Conservation (phyloP, 2,329 filamentous ascomycete genomes). For the Colletotrichum liriopes region DNA sequence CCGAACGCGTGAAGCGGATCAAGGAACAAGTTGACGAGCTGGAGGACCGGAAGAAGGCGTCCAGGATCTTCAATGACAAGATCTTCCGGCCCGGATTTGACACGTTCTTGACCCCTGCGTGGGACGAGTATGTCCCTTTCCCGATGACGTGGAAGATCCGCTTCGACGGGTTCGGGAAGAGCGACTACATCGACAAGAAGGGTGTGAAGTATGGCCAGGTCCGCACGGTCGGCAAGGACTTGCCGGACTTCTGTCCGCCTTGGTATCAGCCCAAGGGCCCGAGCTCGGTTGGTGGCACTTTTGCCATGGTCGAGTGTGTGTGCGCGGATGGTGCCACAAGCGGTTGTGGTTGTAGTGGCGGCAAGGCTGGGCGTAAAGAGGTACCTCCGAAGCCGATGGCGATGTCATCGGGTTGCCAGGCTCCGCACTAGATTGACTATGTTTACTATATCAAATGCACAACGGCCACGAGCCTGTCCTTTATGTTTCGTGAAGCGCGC, state of each 20-base stretch:
- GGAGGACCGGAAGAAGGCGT: background rate
- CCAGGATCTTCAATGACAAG: background rate
- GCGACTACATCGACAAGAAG: background rate
- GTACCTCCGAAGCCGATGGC: background rate
- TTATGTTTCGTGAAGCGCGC: no score
- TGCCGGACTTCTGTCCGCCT: conserved; percentile 4
- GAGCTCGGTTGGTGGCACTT: background rate
- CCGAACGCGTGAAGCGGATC: background rate
- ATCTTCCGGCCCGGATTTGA: background rate
- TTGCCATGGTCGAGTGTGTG: background rate
- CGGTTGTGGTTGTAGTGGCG: background rate
- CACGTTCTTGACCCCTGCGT: background rate
- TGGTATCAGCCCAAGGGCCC: conserved; percentile 1
- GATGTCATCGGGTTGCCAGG: background rate
- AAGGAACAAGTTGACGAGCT: background rate
- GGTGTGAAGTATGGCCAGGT: background rate
- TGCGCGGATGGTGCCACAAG: background rate
- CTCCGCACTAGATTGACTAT: no score
- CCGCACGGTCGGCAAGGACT: background rate
- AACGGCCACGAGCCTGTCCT: no score
- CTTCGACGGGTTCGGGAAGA: background rate
- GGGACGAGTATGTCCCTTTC: conserved; percentile 3
- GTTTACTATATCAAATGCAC: no score
- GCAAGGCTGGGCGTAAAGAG: conserved; percentile 1
- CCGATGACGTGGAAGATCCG: conserved; percentile 5